A percentile compares a stretch with the other conserved stretches of the same genome.
Evolutionary conservation across 179 eudicot genomes (phyloP).

Genomic region (Spergularia azorica): DNA sequence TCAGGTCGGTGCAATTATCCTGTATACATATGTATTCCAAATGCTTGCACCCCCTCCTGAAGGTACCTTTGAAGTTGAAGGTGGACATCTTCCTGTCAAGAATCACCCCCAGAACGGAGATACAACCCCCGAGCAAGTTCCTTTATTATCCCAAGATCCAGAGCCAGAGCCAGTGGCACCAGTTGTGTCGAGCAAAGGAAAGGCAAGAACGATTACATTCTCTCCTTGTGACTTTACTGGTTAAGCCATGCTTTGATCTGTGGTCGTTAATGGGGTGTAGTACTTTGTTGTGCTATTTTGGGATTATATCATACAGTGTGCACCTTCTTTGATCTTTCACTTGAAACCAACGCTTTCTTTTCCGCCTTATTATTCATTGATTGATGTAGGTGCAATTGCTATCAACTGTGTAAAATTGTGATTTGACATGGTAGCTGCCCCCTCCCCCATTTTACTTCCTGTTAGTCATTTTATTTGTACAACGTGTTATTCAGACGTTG

Average conservation of each 20-base stretch:
- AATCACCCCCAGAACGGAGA: constrained; percentile 34
- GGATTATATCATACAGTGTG: background rate
- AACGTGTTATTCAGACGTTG: background rate
- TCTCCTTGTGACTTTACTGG: background rate
- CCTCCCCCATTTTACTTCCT: no score
- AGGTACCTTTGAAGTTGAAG: constrained; percentile 72
- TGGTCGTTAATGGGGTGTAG: background rate
- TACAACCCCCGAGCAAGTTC: constrained; percentile 58
- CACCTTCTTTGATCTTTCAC: background rate
- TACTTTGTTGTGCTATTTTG: background rate
- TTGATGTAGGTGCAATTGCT: no score
- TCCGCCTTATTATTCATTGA: no score
- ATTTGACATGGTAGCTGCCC: no score
- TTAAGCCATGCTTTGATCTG: background rate
- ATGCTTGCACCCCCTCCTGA: constrained; percentile 93
- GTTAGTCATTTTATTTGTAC: no score
- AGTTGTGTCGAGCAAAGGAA: constrained; percentile 44
- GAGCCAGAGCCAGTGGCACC: constrained; percentile 32
- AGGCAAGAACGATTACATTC: constrained; percentile 43
- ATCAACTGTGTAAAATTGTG: no score
- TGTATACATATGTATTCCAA: constrained; percentile 86
- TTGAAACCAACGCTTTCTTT: background rate
- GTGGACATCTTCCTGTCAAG: constrained; percentile 55
- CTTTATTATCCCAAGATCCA: constrained; percentile 56
- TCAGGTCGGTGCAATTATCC: constrained; percentile 91